Conservation (phyloP, 116 monocot species). For the Trichopus zeylanicus region DNA sequence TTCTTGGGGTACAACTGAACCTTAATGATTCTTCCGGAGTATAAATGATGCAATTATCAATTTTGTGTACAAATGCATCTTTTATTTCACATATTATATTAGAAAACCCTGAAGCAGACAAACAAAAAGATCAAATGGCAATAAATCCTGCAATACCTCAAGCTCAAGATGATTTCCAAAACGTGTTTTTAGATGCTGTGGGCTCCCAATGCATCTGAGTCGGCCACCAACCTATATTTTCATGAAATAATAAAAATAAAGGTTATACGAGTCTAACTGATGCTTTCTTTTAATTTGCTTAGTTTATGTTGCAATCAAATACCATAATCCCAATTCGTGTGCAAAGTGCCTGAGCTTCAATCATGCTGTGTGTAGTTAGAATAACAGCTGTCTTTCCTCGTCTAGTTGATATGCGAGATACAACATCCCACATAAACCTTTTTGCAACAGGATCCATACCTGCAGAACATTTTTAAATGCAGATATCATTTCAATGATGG, state of each 20-base stretch:
- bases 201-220: constrained; percentile 81
- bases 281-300: neutral
- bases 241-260: neutral
- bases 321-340: constrained; percentile 96
- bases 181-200: constrained; percentile 89
- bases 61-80: too few relatives aligned
- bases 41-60: too few relatives aligned
- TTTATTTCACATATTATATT: too few relatives aligned
- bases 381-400: constrained; percentile 85
- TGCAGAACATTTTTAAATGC: constrained; percentile 2
- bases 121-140: constrained; percentile 7
- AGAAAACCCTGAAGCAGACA: constrained; percentile 1
- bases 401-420: constrained; percentile 78
- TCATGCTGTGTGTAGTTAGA: constrained; percentile 94
- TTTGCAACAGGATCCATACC: constrained; percentile 97
- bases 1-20: too few relatives aligned
- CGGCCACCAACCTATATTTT: constrained; percentile 54
- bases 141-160: constrained; percentile 45
- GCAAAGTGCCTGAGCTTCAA: constrained; percentile 96
- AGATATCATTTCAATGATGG: too few relatives aligned
- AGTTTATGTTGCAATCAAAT: constrained; percentile 7
- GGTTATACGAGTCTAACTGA: neutral
- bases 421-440: constrained; percentile 94
- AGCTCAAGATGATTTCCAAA: constrained; percentile 95
- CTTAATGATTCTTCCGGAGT: too few relatives aligned